Evolutionary conservation across 164 flowering plant species (phyloP), one percentile per base, ranked within the genome.

Genomic region (Cinnamomum chago): DNA sequence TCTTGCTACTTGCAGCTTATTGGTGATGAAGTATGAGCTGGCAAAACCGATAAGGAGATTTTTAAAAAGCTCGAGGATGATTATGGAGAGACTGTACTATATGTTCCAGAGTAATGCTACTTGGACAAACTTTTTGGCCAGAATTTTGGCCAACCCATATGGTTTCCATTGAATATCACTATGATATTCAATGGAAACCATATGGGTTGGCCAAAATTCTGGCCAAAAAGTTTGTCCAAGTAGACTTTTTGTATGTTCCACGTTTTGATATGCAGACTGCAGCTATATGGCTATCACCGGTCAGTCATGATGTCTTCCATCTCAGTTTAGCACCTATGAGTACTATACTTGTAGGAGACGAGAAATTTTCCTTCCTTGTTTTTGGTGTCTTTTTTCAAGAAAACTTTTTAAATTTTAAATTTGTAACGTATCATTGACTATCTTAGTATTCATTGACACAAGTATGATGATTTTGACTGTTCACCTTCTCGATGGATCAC

Each of bases 201-300:
- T n/a, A n/a, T n/a, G n/a, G n/a, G n/a, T n/a, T n/a, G n/a, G n/a
- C n/a, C n/a, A n/a, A n/a, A n/a, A n/a, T n/a, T n/a, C n/a, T n/a
- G n/a, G n/a, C n/a, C n/a, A n/a, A n/a, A n/a, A n/a, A n/a, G n/a
- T n/a, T n/a, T n/a, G n/a, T n/a, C n/a, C n/a, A n/a, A n/a, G n/a
- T n/a, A n/a, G n/a, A n/a, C n/a, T n/a, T n/a, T n/a, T n/a, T n/a
- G n/a, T 95, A 93, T 81, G 83, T 90, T 68, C 98, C 98, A 62
- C 84, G 82, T 65, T 95, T 93, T 81, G 99, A 95, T 82, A 11
- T 85, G 77, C 99, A 95, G 80, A 93, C 98, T 66, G 98, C 99
- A 27, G 97, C 91, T n/a, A 74, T 95, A 73, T 95, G 99, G 98
- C 85, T 95, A 70, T 89, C 98, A 30, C 98, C 95, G 82, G 97